These are phyloP conservation scores for Ophiorrhiza pumila DNA, from an alignment of 257 asterid genomes.

Conservation along the genomic window DNA sequence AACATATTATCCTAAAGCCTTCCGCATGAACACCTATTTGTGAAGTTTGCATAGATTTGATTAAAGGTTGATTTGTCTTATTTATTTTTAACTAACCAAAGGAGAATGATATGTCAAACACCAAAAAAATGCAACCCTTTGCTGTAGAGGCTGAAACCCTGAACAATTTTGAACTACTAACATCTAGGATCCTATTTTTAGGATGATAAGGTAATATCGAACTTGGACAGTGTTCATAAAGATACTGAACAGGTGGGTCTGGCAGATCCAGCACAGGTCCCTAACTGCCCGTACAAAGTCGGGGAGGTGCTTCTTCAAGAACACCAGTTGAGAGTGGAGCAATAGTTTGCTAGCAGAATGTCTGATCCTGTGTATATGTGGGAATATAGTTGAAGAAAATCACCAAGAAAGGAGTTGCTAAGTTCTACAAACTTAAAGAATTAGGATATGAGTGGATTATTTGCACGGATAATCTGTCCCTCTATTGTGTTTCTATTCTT, in stretches of 20 bases:
- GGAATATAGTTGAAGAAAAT: neutral
- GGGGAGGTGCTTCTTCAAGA: neutral
- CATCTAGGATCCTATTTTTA: neutral
- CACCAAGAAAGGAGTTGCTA: neutral
- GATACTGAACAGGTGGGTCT: neutral
- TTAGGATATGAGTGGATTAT: neutral
- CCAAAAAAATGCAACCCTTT: neutral
- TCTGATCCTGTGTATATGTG: neutral
- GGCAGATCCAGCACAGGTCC: neutral
- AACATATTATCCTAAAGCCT: neutral
- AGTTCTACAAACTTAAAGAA: neutral
- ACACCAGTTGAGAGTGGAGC: neutral
- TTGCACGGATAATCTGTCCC: neutral
- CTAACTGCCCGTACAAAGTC: neutral
- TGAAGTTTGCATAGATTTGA: neutral
- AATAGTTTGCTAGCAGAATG: neutral
- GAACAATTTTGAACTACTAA: neutral
- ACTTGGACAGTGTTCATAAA: neutral
- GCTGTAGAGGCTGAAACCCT: neutral
- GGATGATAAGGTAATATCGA: neutral
- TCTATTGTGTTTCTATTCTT: neutral
- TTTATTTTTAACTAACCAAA: neutral
- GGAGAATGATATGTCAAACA: neutral
- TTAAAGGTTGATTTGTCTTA: neutral
- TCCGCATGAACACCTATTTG: neutral